Evolutionary conservation across 768 basidiomycete genomes (phyloP), one percentile per base, ranked within the genome.

Genomic region (Crassisporium funariophilum): DNA sequence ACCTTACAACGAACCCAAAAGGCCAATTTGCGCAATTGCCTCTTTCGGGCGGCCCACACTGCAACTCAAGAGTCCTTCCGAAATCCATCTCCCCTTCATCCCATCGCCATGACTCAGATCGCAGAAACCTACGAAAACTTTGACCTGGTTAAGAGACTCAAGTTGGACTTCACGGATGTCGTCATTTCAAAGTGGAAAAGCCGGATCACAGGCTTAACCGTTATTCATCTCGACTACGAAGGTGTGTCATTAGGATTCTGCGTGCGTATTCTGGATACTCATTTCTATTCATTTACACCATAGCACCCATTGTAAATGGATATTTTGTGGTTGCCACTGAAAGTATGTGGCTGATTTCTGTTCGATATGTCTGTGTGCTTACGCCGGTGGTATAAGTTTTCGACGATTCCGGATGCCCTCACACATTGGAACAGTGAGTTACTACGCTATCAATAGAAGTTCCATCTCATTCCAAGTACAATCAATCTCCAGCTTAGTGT

Each of bases 391-490:
- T 33, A 27, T 12, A 39, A 95, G 93, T 95, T 63, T 95, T 97
- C 68, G 77, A 95, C 68, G 95, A 97, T 62, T 88, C 84, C 40
- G 95, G 95, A 46, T 89, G 95, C 58, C 95, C 95, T 3, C 95
- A 98, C 66, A 98, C 95, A 1, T 72, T 98, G 29, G 95, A 98
- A 69, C 95, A 98, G 91, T 92, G 61, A 61, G 87, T 72, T n/a
- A n/a, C 25, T 23, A 24, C 25, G 25, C 27, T 13, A 38, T 20
- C 23, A 46, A 35, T 27, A 23, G 43, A 46, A 46, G 34, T 41
- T 44, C 52, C 34, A 21, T 52, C 39, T 45, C 23, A 23, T 29
- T 45, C n/a, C n/a, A n/a, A n/a, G n/a, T n/a, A n/a, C n/a, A n/a
- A n/a, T n/a, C n/a, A n/a, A n/a, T n/a, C n/a, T n/a, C n/a, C n/a